Conservation (phyloP, 768 basidiomycete genomes). For the Mycena amicta region DNA sequence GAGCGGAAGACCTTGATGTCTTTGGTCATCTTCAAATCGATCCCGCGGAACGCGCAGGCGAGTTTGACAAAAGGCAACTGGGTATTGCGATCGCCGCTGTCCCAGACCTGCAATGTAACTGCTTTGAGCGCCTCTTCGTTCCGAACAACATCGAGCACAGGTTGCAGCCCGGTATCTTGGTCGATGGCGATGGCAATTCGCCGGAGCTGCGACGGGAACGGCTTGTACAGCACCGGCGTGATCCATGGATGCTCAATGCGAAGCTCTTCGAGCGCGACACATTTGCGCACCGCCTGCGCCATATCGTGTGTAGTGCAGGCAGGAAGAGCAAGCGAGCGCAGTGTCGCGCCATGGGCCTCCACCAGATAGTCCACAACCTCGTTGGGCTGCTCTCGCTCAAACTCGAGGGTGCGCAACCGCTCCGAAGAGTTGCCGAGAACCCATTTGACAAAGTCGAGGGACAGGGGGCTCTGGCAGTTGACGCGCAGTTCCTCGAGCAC, state of each 20-base stretch:
- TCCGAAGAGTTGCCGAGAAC: constrained; percentile 60
- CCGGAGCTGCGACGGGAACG: constrained; percentile 50
- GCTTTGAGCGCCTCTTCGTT: constrained; percentile 43
- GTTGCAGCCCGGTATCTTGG: constrained; percentile 53
- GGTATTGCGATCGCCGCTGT: constrained; percentile 50
- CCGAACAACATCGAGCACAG: constrained; percentile 59
- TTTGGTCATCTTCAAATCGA: constrained; percentile 52
- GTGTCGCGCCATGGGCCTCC: constrained; percentile 46
- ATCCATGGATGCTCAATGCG: constrained; percentile 56
- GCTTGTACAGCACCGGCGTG: constrained; percentile 47
- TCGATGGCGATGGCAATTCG: constrained; percentile 66
- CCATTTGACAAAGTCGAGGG: constrained; percentile 68
- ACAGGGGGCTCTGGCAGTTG: constrained; percentile 67
- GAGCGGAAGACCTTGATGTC: constrained; percentile 58
- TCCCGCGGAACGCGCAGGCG: constrained; percentile 63
- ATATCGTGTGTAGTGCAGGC: constrained; percentile 52
- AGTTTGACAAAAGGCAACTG: constrained; percentile 59
- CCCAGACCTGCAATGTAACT: constrained; percentile 59
- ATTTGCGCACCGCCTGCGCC: constrained; percentile 47
- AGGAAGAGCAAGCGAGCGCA: constrained; percentile 62
- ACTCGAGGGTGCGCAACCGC: constrained; percentile 54
- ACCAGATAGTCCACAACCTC: constrained; percentile 60
- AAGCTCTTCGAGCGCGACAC: constrained; percentile 54
- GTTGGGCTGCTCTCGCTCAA: constrained; percentile 61
- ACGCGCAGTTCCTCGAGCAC: constrained; percentile 57